These are phyloP conservation scores for Myriosclerotinia duriaeana DNA, from an alignment of 2,329 filamentous ascomycete genomes.

Conservation along the genomic window DNA sequence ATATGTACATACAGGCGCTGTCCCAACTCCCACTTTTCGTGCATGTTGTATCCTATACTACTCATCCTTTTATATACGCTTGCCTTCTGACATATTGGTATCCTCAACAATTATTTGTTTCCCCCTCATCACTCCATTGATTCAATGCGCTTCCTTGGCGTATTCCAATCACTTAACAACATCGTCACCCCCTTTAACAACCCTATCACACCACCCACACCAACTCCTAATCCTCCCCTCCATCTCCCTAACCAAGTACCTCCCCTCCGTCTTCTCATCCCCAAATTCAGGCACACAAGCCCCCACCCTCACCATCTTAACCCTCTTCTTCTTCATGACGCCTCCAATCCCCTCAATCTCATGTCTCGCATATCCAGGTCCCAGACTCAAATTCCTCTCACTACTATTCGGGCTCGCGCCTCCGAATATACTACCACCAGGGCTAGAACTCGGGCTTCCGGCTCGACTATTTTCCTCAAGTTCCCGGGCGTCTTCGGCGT, in stretches of 20 bases:
- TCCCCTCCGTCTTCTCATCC: slow-evolving; percentile 67
- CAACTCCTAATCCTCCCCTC: slow-evolving; percentile 70
- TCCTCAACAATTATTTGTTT: neutral
- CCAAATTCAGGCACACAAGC: slow-evolving; percentile 83
- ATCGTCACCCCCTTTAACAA: slow-evolving; percentile 62
- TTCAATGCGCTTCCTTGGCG: neutral
- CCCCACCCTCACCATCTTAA: slow-evolving; percentile 77
- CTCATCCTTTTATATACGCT: neutral
- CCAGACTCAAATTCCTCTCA: slow-evolving; percentile 41
- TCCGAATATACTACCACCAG: slow-evolving; percentile 23
- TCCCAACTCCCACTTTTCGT: neutral
- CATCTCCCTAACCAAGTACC: slow-evolving; percentile 69
- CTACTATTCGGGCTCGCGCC: slow-evolving; percentile 25
- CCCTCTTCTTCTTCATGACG: slow-evolving; percentile 82
- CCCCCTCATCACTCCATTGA: no score
- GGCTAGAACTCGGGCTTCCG: slow-evolving; percentile 32
- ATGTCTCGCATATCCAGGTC: slow-evolving; percentile 77
- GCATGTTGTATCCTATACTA: neutral
- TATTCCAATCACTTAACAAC: slow-evolving; percentile 25
- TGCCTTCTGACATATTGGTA: neutral
- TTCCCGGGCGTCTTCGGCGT: slow-evolving; percentile 66
- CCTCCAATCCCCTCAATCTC: slow-evolving; percentile 92
- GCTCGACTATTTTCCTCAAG: slow-evolving; percentile 30
- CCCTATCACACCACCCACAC: slow-evolving; percentile 88
- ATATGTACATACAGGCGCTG: neutral